Evolutionary conservation across 1,139 yeast species (phyloP).

Genomic region (Yamadazyma mexicana): DNA sequence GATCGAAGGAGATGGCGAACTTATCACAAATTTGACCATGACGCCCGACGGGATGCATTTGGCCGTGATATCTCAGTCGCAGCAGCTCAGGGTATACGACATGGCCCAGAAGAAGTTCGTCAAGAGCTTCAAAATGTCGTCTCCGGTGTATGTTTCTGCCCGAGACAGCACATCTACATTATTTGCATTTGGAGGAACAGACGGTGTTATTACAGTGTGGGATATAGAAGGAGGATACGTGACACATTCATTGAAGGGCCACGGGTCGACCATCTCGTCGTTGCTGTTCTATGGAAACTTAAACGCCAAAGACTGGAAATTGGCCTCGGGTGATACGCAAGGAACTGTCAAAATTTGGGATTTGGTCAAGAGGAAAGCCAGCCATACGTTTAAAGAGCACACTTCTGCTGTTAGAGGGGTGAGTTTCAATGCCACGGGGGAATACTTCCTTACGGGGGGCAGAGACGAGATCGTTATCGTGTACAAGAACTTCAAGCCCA

Average conservation of each 20-base stretch:
- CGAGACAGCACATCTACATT: conserved; percentile 81
- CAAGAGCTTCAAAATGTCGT: conserved; percentile 58
- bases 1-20: conserved; percentile 85
- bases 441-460: conserved; percentile 74
- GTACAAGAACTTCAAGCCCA: conserved; percentile 57
- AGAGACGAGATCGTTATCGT: conserved; percentile 79
- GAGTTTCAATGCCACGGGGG: conserved; percentile 57
- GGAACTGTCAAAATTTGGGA: conserved; percentile 92
- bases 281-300: conserved; percentile 71
- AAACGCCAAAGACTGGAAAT: conserved; percentile 70
- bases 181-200: conserved; percentile 93
- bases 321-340: conserved; percentile 86
- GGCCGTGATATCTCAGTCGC: conserved; percentile 80
- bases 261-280: conserved; percentile 88
- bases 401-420: conserved; percentile 85
- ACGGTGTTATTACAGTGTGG: conserved; percentile 90
- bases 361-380: conserved; percentile 72
- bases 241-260: conserved; percentile 91
- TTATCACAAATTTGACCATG: conserved; percentile 68
- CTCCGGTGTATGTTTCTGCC: conserved; percentile 80
- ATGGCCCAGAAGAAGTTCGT: conserved; percentile 45
- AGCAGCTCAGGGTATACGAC: conserved; percentile 69
- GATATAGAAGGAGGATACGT: conserved; percentile 85
- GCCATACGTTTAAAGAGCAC: conserved; percentile 70
- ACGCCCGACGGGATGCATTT: conserved; percentile 74